phyloP scores from a whole-genome alignment of 2,329 filamentous ascomycete species.

The Apiospora phragmitis region DNA sequence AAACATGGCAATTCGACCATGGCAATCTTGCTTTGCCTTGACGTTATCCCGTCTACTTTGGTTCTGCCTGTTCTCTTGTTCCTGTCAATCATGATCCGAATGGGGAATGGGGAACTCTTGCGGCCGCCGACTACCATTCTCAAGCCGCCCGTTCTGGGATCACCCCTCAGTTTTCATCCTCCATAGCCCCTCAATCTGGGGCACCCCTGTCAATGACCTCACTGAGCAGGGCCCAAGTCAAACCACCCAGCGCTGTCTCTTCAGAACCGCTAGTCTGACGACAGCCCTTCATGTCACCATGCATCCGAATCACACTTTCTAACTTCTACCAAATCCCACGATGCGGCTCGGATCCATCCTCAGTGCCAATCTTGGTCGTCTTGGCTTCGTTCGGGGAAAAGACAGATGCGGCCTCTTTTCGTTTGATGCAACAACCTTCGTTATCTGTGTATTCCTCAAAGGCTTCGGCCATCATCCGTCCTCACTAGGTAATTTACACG shows the following conservation, averaged over 20 bases:
- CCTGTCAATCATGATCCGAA: neutral
- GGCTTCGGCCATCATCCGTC: neutral
- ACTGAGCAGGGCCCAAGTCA: neutral
- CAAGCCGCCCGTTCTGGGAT: neutral
- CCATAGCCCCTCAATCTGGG: neutral
- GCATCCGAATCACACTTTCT: neutral
- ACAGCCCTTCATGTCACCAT: neutral
- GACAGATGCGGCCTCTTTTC: neutral
- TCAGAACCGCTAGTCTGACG: neutral
- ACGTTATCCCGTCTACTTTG: neutral
- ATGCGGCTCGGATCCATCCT: neutral
- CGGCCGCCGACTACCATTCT: neutral
- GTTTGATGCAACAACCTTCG: neutral
- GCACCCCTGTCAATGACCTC: conserved; percentile 1
- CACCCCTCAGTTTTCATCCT: neutral
- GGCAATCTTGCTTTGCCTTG: neutral
- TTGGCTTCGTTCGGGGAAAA: neutral
- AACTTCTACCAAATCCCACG: neutral
- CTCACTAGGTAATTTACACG: neutral
- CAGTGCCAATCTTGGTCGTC: neutral
- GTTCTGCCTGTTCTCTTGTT: neutral
- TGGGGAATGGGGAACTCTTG: neutral
- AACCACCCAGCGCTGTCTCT: neutral
- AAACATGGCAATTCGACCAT: neutral
- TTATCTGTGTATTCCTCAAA: neutral